Conservation (phyloP, 73 alveolate genomes). For the Paramecium biaurelia region DNA sequence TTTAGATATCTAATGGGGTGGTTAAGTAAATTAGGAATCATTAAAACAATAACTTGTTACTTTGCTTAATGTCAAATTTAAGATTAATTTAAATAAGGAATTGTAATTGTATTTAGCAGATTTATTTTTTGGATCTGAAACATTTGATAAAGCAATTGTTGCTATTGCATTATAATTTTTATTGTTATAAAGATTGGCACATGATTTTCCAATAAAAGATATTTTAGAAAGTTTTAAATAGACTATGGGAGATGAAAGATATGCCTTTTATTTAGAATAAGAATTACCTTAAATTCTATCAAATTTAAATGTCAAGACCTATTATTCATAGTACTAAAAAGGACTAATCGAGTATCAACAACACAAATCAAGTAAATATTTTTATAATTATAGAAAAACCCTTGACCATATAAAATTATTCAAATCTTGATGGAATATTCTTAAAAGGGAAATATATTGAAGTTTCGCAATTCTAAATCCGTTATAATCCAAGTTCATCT, state of each 20-base stretch:
- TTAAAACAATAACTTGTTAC: not conserved
- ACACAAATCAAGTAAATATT: not conserved
- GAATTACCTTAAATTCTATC: not conserved
- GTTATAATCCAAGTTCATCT: not conserved
- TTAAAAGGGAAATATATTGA: not conserved
- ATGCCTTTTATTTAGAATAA: not conserved
- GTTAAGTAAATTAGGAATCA: not conserved
- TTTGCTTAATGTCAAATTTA: not conserved
- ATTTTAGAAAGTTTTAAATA: not conserved
- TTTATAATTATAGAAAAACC: not conserved
- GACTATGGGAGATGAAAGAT: conserved; percentile 12
- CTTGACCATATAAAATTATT: not conserved
- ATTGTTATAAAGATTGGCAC: not conserved
- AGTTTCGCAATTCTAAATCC: not conserved
- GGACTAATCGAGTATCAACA: not conserved
- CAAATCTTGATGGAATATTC: not conserved
- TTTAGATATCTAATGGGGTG: not conserved
- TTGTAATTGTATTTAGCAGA: not conserved
- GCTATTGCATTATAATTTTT: not conserved
- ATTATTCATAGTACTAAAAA: not conserved
- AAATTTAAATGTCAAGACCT: not conserved
- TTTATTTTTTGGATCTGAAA: conserved; percentile 27
- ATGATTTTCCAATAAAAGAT: not conserved
- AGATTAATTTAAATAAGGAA: not conserved
- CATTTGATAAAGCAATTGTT: not conserved